A percentile compares a stretch with the other conserved stretches of the same genome.
Conservation (phyloP, 1,139 yeast species). For the Geotrichum reessii region DNA sequence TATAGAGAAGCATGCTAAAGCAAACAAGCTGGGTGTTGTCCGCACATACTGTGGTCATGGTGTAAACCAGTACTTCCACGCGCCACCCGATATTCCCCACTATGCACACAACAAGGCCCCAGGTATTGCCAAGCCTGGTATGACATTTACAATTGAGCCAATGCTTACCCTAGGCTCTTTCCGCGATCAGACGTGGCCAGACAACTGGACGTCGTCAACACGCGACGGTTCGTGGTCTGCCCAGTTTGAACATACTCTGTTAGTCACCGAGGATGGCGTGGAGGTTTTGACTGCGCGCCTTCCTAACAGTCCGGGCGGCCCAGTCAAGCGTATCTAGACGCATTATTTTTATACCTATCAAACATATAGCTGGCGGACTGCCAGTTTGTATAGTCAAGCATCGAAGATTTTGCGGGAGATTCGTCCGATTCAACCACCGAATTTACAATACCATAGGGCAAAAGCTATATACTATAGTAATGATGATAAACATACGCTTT, state of each 20-base stretch:
- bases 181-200: conserved; percentile 90
- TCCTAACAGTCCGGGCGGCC: conserved; percentile 82
- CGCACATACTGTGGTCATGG: conserved; percentile 95
- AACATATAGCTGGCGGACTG: neutral
- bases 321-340: conserved; percentile 50
- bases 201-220: conserved; percentile 93
- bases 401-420: neutral
- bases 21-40: conserved; percentile 78
- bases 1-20: conserved; percentile 81
- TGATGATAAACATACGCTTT: neutral
- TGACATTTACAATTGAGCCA: conserved; percentile 97
- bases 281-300: conserved; percentile 84
- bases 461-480: neutral
- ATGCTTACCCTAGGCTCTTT: conserved; percentile 89
- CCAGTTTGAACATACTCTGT: conserved; percentile 85
- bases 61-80: conserved; percentile 78
- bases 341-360: neutral
- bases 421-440: too few relatives aligned
- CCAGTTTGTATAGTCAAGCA: neutral
- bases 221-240: conserved; percentile 86
- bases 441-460: neutral
- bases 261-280: conserved; percentile 90
- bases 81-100: conserved; percentile 91
- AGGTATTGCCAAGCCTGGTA: conserved; percentile 92
- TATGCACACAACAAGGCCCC: conserved; percentile 87